These are phyloP conservation scores for Penicillium psychrofluorescens DNA, from an alignment of 495 filamentous ascomycete species.

Conservation along the genomic window DNA sequence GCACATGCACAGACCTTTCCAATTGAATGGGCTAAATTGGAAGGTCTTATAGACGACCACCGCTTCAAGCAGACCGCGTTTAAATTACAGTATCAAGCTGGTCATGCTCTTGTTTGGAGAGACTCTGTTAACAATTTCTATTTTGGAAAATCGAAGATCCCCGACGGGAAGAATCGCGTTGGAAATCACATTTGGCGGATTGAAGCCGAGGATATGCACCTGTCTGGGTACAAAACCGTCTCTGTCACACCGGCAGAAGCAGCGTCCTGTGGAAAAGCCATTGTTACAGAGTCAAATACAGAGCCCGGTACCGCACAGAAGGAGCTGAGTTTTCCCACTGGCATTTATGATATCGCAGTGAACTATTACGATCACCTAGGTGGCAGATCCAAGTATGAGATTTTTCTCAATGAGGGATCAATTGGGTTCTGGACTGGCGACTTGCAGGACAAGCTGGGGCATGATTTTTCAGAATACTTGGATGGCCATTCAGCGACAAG, in stretches of 20 bases:
- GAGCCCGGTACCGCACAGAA: slow-evolving; percentile 34
- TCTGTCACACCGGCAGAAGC: slow-evolving; percentile 44
- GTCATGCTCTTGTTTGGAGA: slow-evolving; percentile 60
- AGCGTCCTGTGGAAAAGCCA: slow-evolving; percentile 37
- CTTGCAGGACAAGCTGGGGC: too few species aligned
- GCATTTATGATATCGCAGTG: slow-evolving; percentile 52
- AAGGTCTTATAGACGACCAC: slow-evolving; percentile 47
- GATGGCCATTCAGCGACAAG: too few species aligned
- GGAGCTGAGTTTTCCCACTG: slow-evolving; percentile 32
- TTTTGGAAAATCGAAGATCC: slow-evolving; percentile 44
- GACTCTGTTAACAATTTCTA: slow-evolving; percentile 56
- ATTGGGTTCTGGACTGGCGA: too few species aligned
- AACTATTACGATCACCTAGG: slow-evolving; percentile 49
- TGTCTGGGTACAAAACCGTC: slow-evolving; percentile 44
- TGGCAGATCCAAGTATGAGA: too few species aligned
- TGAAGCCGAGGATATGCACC: slow-evolving; percentile 53
- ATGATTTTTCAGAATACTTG: too few species aligned
- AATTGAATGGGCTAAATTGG: slow-evolving; percentile 40
- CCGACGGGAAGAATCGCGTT: slow-evolving; percentile 44
- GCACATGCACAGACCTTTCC: slow-evolving; percentile 50
- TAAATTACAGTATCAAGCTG: slow-evolving; percentile 54
- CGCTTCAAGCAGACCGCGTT: slow-evolving; percentile 50
- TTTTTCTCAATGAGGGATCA: too few species aligned
- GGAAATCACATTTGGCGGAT: slow-evolving; percentile 50
- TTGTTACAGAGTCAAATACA: slow-evolving; percentile 35